Base-by-base conservation (phyloP, 768 basidiomycete species). In the Phylloporus sp. region DNA sequence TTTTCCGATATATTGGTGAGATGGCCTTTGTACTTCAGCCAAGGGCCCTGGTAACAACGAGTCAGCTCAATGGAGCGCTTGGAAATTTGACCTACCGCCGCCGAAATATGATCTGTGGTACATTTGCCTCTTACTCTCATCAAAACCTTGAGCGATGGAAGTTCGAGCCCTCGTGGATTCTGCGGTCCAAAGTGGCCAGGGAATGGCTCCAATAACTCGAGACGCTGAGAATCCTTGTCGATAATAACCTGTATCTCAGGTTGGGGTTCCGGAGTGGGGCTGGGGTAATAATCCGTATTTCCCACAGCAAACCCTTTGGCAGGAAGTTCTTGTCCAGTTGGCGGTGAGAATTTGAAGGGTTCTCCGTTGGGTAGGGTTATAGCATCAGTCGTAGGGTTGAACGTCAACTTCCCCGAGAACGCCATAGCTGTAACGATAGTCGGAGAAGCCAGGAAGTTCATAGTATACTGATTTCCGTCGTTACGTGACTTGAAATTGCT, bases 11-110 rank as follows among this genome's bases (percentile, higher is more conserved):
- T 97, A 67, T 97, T 97, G 28, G 88, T 87, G 35, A 98, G 74
- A 72, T 98, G 95, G 0, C 91, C 97, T 69, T 98, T 98, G 76
- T 95, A 99, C 75, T 97, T 97, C 58, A 99, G 73, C 97, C 97
- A 99, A 29, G 94, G 91, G 3, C 97, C 97, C 88, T 91, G 62
- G 22, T 49, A 39, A 53, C 22, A 35, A 54, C 23, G 10, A 38
- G 24, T 54, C 36, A 53, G 38, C 31, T 24, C 45, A 49, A 29
- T 50, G 22, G 15, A 31, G 20, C 27, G 28, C 7, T 31, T n/a
- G 6, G 29, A 28, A 38, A 44, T 20, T 15, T n/a, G 35, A 72
- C 84, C 45, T 59, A 90, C 89, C 28, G 97, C 97, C 34, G 97
- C 97, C 29, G 91, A 94, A 51, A 98, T 99, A 66, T 98, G 97